Evolutionary conservation across 768 basidiomycete species (phyloP).

Genomic region (Suillus decipiens): DNA sequence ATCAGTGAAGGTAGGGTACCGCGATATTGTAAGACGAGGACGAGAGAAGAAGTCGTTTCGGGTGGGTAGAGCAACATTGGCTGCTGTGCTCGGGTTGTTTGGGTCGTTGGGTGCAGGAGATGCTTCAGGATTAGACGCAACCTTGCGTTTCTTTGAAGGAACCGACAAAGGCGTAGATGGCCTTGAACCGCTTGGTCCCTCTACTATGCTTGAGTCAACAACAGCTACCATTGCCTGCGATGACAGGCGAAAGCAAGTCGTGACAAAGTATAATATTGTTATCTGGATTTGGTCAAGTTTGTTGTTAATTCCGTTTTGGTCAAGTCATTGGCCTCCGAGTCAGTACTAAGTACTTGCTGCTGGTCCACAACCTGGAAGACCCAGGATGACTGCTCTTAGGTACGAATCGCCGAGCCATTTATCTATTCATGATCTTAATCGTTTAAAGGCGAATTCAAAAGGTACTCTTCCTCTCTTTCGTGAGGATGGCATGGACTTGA

Average conservation of each 20-base stretch:
- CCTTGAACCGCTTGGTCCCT: background rate
- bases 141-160: slow-evolving; percentile 52
- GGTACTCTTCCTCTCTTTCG: slow-evolving; percentile 38
- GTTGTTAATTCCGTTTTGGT: background rate
- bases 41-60: slow-evolving; percentile 71
- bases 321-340: background rate
- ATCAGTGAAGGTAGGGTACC: slow-evolving; percentile 69
- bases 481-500: slow-evolving; percentile 9
- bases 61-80: slow-evolving; percentile 57
- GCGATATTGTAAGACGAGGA: slow-evolving; percentile 71
- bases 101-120: slow-evolving; percentile 65
- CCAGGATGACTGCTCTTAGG: slow-evolving; percentile 43
- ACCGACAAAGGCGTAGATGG: slow-evolving; percentile 33
- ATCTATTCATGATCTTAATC: slow-evolving; percentile 7
- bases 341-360: background rate
- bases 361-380: background rate
- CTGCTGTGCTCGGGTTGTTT: slow-evolving; percentile 34
- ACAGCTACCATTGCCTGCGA: slow-evolving; percentile 5
- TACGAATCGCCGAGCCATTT: slow-evolving; percentile 16
- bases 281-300: slow-evolving; percentile 4
- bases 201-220: background rate
- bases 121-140: slow-evolving; percentile 39
- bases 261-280: background rate
- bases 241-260: background rate
- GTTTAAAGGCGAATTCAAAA: slow-evolving; percentile 70